Base-by-base conservation (phyloP, 2,329 filamentous ascomycete species). In the Mycosphaerella sp. region DNA sequence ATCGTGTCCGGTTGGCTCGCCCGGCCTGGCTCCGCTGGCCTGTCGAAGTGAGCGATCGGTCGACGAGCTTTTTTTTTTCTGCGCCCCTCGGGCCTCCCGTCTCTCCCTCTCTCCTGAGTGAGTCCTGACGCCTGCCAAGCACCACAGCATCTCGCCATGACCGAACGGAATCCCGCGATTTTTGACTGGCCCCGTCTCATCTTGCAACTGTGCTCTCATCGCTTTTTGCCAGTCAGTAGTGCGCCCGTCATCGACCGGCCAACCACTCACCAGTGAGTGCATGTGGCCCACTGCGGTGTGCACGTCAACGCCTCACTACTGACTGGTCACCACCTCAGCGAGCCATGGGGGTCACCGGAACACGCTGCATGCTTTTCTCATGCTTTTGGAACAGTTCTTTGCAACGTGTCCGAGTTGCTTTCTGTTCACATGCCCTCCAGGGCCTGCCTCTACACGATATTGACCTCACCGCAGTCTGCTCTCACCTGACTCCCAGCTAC, bases 361-460 rank as follows among this genome's bases (percentile, higher is more conserved):
- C 36, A 39, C 12, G 36, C 36, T 14, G 36, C 8, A 9, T 39
- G 14, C 34, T 16, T 16, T 37, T 37, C n/a, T n/a, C n/a, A n/a
- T n/a, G n/a, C n/a, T n/a, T n/a, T n/a, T 30, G 34, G 6, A 6
- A 6, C 34, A 37, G 6, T 37, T 6, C n/a, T 37, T 37, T 13
- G 13, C 12, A n/a, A 13, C 40, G 21, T 42, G 17, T n/a, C 27
- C 25, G 40, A 27, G 5, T 21, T 42, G 21, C 10, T 8, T 30
- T 28, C n/a, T 43, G 41, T 30, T 49, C 46, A 49, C 41, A 25
- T 48, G 44, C 47, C 42, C 50, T 48, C 50, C n/a, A n/a, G n/a
- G n/a, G n/a, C n/a, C n/a, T n/a, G n/a, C n/a, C n/a, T n/a, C n/a
- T n/a, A n/a, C n/a, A n/a, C n/a, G n/a, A n/a, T n/a, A n/a, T n/a